Evolutionary conservation across 192 early-diverging fungal genomes (phyloP), one percentile per base, ranked within the genome.

Genomic region (Diversispora epigaea): DNA sequence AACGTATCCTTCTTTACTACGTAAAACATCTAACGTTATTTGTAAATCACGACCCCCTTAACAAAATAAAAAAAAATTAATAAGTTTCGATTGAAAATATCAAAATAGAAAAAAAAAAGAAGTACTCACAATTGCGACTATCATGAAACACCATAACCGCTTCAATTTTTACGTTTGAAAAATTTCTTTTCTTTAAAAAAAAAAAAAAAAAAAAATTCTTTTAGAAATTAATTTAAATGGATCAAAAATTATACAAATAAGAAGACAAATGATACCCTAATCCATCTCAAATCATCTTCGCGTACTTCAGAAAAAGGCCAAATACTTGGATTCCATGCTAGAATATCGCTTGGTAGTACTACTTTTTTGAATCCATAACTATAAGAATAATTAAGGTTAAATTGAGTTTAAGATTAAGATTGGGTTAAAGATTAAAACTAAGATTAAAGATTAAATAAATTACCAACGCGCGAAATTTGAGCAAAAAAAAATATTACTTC

Each of bases 91-190:
- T 32, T 12, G 21, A 66, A 58, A 56, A 65, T 19, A 12, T 22
- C n/a, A 15, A 14, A 15, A 32, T 25, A 41, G 3, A 19, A 65
- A 0, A n/a, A 7, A 41, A 19, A 39, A 50, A 22, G 66, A 64
- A 15, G 11, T 57, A 74, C 80, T 64, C 78, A 81, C 86, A 96
- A 76, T 97, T 90, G 21, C 83, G 80, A 44, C 92, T 92, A 77
- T 97, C 95, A 79, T 97, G 91, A 80, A 96, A 93, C 68, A 93
- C 81, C 89, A 96, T 86, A 0, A 93, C 83, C 0, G 89, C 89
- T 45, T 87, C 82, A 69, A 95, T 88, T 32, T 85, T 86, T 25
- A 83, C 80, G 25, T 77, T 73, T 14, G 86, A 74, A 57, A 86
- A 83, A 50, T 82, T 78, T 39, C 77, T 67, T 5, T 71, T 78